These are phyloP conservation scores for Talaromyces nanjingensis DNA, from an alignment of 495 filamentous ascomycete species.

Conservation along the genomic window DNA sequence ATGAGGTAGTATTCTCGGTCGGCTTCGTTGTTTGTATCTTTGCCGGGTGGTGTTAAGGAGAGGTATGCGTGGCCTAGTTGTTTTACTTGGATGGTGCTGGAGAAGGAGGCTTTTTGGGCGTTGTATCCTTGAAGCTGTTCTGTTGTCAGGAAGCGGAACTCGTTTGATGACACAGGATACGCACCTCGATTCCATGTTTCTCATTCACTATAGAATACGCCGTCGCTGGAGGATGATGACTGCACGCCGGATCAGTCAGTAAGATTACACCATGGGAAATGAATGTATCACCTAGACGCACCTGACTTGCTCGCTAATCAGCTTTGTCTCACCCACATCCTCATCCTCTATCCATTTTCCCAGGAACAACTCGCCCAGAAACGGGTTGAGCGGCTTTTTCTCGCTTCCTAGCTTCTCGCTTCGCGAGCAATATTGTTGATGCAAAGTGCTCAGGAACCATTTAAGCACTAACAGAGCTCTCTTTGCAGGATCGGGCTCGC, in stretches of 20 bases:
- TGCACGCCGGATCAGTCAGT: constrained; percentile 26
- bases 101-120: constrained; percentile 94
- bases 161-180: constrained; percentile 10
- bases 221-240: constrained; percentile 95
- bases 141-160: neutral
- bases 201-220: constrained; percentile 88
- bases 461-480: constrained; percentile 83
- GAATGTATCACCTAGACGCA: constrained; percentile 20
- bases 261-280: neutral
- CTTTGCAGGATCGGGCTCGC: constrained; percentile 74
- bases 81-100: constrained; percentile 87
- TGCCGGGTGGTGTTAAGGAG: constrained; percentile 55
- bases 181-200: constrained; percentile 66
- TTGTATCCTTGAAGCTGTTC: constrained; percentile 85
- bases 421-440: constrained; percentile 86
- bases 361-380: constrained; percentile 84
- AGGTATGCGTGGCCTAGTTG: constrained; percentile 93
- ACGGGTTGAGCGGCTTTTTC: constrained; percentile 94
- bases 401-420: constrained; percentile 89
- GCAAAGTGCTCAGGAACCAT: constrained; percentile 95
- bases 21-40: constrained; percentile 33
- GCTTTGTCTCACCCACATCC: constrained; percentile 55
- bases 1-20: constrained; percentile 75
- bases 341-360: constrained; percentile 75
- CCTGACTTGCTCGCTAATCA: constrained; percentile 81